These are phyloP conservation scores for Silene conica DNA, from an alignment of 148 eudicot genomes.

Conservation along the genomic window DNA sequence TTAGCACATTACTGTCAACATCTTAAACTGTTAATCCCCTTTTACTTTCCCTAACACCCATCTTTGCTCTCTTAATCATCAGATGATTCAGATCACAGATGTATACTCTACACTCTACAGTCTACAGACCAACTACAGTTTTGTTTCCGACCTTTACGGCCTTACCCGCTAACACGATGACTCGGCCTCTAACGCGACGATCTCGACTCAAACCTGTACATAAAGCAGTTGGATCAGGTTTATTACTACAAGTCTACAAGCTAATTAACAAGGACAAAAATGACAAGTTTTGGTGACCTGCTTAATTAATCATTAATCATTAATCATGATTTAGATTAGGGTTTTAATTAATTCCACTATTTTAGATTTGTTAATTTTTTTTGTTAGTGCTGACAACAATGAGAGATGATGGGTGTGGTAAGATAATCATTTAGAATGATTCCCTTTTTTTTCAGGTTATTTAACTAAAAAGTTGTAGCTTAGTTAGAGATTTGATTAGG, in stretches of 20 bases:
- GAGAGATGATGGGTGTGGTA: slow-evolving; percentile 2
- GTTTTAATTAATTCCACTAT: background rate
- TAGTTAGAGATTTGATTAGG: slow-evolving; percentile 35
- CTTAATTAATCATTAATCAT: slow-evolving; percentile 15
- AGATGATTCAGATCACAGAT: slow-evolving; percentile 82
- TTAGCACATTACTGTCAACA: slow-evolving; percentile 6
- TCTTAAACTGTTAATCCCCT: background rate
- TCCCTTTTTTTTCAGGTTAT: slow-evolving; percentile 2
- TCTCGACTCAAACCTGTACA: slow-evolving; percentile 22
- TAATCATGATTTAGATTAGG: slow-evolving; percentile 16
- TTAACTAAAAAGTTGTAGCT: slow-evolving; percentile 12
- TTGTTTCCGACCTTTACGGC: slow-evolving; percentile 14
- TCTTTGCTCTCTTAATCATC: slow-evolving; percentile 20
- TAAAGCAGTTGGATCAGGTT: slow-evolving; percentile 16
- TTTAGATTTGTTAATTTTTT: background rate
- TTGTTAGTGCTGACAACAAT: slow-evolving; percentile 18
- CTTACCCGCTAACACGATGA: too few relatives aligned
- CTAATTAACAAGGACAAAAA: slow-evolving; percentile 3
- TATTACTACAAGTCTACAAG: background rate
- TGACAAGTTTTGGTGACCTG: slow-evolving; percentile 24
- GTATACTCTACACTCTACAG: slow-evolving; percentile 39
- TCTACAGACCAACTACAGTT: too few relatives aligned
- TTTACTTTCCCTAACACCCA: slow-evolving; percentile 18
- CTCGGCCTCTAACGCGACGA: slow-evolving; percentile 24
- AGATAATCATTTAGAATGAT: slow-evolving; percentile 17